Conservation (phyloP, 1,284 basidiomycete species). For the Cerrena zonata region DNA sequence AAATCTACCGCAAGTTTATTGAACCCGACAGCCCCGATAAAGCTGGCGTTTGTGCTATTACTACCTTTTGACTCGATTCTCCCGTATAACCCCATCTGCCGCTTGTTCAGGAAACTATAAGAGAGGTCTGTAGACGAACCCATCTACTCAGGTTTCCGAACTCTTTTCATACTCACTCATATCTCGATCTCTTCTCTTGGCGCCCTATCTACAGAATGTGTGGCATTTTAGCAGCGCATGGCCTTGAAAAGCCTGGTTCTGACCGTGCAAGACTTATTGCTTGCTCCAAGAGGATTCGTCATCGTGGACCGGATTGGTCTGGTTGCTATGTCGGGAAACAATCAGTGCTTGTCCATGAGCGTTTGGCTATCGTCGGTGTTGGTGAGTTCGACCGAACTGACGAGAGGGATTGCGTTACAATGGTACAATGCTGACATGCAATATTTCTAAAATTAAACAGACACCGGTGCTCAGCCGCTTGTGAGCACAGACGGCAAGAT, state of each 20-base stretch:
- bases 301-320: slow-evolving; percentile 95
- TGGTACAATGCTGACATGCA: neutral
- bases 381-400: slow-evolving; percentile 50
- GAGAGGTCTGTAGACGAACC: neutral
- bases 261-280: slow-evolving; percentile 76
- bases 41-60: neutral
- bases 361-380: slow-evolving; percentile 95
- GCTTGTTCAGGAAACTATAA: neutral
- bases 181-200: neutral
- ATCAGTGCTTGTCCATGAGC: slow-evolving; percentile 81
- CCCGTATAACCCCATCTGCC: neutral
- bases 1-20: neutral
- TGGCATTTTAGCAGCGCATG: slow-evolving; percentile 83
- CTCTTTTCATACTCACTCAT: slow-evolving; percentile 5
- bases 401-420: neutral
- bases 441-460: slow-evolving; percentile 37
- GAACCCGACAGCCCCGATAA: too few species aligned
- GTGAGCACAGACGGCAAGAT: slow-evolving; percentile 81
- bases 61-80: neutral
- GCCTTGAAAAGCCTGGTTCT: slow-evolving; percentile 62
- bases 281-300: slow-evolving; percentile 82
- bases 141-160: neutral
- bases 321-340: slow-evolving; percentile 84
- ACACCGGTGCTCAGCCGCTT: slow-evolving; percentile 95
- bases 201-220: slow-evolving; percentile 55